Evolutionary conservation across 768 basidiomycete species (phyloP).

Genomic region (Psilocybe cyanescens): DNA sequence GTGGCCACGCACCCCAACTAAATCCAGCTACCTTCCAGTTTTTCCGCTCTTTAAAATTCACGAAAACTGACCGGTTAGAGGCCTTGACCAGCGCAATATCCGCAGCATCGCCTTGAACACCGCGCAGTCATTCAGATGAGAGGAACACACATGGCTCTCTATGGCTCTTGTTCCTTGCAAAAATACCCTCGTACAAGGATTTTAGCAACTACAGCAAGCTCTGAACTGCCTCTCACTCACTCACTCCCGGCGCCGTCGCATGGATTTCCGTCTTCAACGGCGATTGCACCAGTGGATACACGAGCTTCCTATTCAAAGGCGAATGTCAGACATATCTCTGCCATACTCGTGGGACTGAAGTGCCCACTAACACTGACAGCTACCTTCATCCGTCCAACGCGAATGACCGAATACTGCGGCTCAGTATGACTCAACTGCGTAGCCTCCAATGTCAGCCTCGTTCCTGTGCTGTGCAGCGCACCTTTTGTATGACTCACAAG

Average conservation of each 20-base stretch:
- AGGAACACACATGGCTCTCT: not conserved
- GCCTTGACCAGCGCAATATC: not conserved
- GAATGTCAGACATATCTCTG: not conserved
- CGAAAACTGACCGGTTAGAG: too few relatives aligned
- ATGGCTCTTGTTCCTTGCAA: not conserved
- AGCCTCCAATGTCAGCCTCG: not conserved
- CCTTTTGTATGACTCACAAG: constrained; percentile 3
- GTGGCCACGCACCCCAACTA: too few relatives aligned
- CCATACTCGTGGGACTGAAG: not conserved
- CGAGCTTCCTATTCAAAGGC: not conserved
- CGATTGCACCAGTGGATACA: not conserved
- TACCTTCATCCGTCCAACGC: not conserved
- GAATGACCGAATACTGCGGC: constrained; percentile 10
- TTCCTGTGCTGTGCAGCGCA: constrained; percentile 3
- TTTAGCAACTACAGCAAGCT: not conserved
- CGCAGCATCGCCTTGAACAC: not conserved
- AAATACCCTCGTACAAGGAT: not conserved
- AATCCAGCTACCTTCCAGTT: too few relatives aligned
- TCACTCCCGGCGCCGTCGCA: not conserved
- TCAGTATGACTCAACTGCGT: not conserved
- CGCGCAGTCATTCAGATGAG: not conserved
- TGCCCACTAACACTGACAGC: not conserved
- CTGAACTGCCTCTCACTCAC: not conserved
- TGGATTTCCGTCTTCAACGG: not conserved
- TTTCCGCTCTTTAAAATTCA: too few relatives aligned